phyloP scores from a whole-genome alignment of 2,329 filamentous ascomycete genomes.

The Scedosporium dehoogii region DNA sequence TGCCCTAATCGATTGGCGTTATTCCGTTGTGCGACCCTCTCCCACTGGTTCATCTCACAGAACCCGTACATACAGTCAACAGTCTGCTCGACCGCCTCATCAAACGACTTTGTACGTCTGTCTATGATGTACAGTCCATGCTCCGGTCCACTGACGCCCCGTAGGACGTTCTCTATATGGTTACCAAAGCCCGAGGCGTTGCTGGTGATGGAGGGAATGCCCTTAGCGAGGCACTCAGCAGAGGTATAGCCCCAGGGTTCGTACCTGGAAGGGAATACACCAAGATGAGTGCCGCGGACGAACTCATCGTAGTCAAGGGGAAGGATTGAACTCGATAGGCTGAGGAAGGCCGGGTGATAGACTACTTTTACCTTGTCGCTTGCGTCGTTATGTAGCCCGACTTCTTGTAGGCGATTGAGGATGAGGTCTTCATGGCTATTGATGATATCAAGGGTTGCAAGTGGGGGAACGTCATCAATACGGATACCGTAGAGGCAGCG shows the following conservation, averaged over 20 bases:
- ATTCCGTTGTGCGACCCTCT: neutral
- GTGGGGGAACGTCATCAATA: constrained; percentile 76
- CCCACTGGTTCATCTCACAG: constrained; percentile 27
- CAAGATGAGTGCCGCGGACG: constrained; percentile 90
- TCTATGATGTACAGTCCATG: constrained; percentile 99
- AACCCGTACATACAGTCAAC: constrained; percentile 35
- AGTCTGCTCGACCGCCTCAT: constrained; percentile 95
- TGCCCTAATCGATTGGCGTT: neutral
- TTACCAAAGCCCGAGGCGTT: constrained; percentile 97
- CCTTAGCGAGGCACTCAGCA: constrained; percentile 97
- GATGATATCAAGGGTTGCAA: constrained; percentile 98
- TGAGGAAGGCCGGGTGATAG: constrained; percentile 97
- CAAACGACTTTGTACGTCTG: constrained; percentile 85
- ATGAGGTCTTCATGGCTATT: constrained; percentile 92
- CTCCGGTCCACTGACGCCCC: constrained; percentile 72
- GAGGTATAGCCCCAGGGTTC: constrained; percentile 99
- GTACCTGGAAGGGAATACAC: constrained; percentile 95
- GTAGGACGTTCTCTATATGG: constrained; percentile 98
- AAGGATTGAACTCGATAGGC: constrained; percentile 87
- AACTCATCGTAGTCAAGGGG: constrained; percentile 98
- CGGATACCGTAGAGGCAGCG: constrained; percentile 96
- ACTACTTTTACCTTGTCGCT: constrained; percentile 93
- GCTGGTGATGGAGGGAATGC: constrained; percentile 94
- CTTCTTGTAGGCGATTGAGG: constrained; percentile 87
- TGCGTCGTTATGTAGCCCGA: constrained; percentile 94